Conservation (phyloP, 805 yeast species). For the Vanderwaltozyma tropicalis region DNA sequence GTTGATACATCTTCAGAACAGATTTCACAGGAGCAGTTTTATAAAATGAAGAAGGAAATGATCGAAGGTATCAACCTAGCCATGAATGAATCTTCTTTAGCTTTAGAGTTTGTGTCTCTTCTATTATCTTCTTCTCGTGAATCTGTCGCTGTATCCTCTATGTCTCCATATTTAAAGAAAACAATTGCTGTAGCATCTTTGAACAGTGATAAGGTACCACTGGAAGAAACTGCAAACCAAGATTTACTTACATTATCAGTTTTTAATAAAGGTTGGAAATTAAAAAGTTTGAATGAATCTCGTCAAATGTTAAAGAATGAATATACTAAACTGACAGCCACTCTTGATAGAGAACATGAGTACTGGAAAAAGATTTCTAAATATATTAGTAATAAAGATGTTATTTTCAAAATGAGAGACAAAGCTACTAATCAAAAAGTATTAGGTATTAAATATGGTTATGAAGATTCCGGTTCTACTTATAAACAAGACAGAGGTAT, state of each 20-base stretch:
- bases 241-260: slow-evolving; percentile 21
- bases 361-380: slow-evolving; percentile 42
- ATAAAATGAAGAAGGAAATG: slow-evolving; percentile 42
- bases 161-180: slow-evolving; percentile 74
- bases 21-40: slow-evolving; percentile 32
- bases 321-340: slow-evolving; percentile 40
- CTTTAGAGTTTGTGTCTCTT: slow-evolving; percentile 79
- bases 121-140: slow-evolving; percentile 74
- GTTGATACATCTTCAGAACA: slow-evolving; percentile 4
- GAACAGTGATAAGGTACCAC: slow-evolving; percentile 33
- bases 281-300: slow-evolving; percentile 53
- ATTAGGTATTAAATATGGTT: slow-evolving; percentile 82
- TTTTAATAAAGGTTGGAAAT: slow-evolving; percentile 65
- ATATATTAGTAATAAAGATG: slow-evolving; percentile 17
- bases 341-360: slow-evolving; percentile 47
- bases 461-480: slow-evolving; percentile 79
- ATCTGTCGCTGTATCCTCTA: slow-evolving; percentile 74
- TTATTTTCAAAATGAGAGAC: slow-evolving; percentile 54
- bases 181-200: slow-evolving; percentile 69
- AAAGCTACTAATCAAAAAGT: slow-evolving; percentile 41
- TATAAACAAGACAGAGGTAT: slow-evolving; percentile 60
- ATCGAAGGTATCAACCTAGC: slow-evolving; percentile 50
- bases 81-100: slow-evolving; percentile 77
- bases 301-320: slow-evolving; percentile 42
- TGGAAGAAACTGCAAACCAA: slow-evolving; percentile 10